A percentile compares a stretch with the other conserved stretches of the same genome.
Conservation (phyloP, 2,329 filamentous ascomycete species). For the Rhytidhysteron rufulum region DNA sequence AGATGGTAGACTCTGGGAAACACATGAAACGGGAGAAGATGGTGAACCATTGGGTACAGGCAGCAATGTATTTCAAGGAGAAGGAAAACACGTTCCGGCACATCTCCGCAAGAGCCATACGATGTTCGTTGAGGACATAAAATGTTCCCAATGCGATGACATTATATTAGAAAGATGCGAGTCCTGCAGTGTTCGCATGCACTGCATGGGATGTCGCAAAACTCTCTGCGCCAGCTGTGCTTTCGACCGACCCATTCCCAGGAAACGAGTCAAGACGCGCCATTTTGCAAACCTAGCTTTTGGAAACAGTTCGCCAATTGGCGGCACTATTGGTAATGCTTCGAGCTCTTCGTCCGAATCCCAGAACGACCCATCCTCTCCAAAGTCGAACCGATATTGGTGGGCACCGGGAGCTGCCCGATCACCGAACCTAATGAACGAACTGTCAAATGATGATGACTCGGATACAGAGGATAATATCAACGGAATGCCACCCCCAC, state of each 20-base stretch:
- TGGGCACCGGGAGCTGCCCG: constrained; percentile 55
- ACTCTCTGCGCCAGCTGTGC: constrained; percentile 59
- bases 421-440: constrained; percentile 58
- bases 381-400: constrained; percentile 48
- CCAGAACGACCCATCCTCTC: constrained; percentile 14
- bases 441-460: constrained; percentile 39
- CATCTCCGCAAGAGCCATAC: constrained; percentile 53
- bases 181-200: constrained; percentile 59
- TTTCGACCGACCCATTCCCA: constrained; percentile 51
- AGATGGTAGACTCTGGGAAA: constrained; percentile 55
- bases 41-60: constrained; percentile 54
- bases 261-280: constrained; percentile 35
- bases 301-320: constrained; percentile 23
- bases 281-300: constrained; percentile 36
- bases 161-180: constrained; percentile 55
- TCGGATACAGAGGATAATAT: constrained; percentile 35
- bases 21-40: constrained; percentile 50
- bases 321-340: constrained; percentile 23
- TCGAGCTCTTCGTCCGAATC: constrained; percentile 22
- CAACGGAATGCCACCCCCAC: constrained; percentile 31
- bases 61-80: constrained; percentile 40
- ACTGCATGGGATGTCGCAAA: constrained; percentile 58
- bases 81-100: constrained; percentile 52
- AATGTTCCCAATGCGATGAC: constrained; percentile 53
- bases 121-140: constrained; percentile 51